These are phyloP conservation scores for Saxophila tyrrhenica DNA, from an alignment of 495 filamentous ascomycete species.

Conservation along the genomic window DNA sequence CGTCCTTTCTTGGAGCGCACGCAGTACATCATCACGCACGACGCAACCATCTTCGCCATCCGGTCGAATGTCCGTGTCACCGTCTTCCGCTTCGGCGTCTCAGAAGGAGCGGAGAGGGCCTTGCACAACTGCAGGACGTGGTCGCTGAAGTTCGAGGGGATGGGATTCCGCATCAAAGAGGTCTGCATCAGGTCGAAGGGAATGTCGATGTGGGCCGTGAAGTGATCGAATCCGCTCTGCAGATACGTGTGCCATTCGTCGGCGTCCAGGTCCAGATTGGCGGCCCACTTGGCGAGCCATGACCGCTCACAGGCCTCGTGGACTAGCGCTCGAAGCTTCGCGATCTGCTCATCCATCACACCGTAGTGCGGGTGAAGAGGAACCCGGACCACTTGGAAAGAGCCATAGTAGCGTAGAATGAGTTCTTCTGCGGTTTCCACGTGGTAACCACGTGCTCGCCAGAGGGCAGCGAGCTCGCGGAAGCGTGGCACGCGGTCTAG, in stretches of 20 bases:
- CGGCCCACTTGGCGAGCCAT: conserved; percentile 27
- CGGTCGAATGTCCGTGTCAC: conserved; percentile 30
- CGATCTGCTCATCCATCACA: conserved; percentile 36
- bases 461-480: conserved; percentile 14
- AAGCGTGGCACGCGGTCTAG: neutral
- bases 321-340: conserved; percentile 35
- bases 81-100: neutral
- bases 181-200: conserved; percentile 44
- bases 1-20: conserved; percentile 18
- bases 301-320: conserved; percentile 27
- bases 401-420: conserved; percentile 40
- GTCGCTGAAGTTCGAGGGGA: conserved; percentile 37
- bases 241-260: conserved; percentile 41
- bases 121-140: conserved; percentile 40
- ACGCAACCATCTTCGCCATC: conserved; percentile 38
- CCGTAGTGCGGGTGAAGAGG: conserved; percentile 33
- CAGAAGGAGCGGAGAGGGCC: conserved; percentile 16
- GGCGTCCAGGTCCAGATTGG: conserved; percentile 35
- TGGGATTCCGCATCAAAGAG: conserved; percentile 33
- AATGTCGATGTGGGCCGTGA: conserved; percentile 34
- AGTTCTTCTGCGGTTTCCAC: conserved; percentile 35
- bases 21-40: conserved; percentile 41
- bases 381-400: conserved; percentile 35
- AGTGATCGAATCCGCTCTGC: conserved; percentile 43
- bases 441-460: conserved; percentile 17